Conservation (phyloP, 208 protist genomes). For the Herpetomonas muscarum region DNA sequence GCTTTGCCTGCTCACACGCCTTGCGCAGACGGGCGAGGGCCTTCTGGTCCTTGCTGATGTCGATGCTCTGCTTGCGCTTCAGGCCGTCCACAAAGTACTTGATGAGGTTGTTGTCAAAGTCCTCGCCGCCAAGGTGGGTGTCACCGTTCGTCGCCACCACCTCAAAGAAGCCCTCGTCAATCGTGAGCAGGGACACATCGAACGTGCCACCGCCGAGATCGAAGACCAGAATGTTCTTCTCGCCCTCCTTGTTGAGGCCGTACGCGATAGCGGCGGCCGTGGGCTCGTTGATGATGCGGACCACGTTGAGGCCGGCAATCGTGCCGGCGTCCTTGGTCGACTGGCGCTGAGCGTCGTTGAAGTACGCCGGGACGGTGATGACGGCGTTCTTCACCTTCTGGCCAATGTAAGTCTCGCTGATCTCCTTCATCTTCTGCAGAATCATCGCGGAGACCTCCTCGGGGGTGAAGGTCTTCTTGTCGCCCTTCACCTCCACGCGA, state of each 20-base stretch:
- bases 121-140: slow-evolving; percentile 98
- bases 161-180: slow-evolving; percentile 98
- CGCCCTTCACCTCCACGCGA: slow-evolving; percentile 64
- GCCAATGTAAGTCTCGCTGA: slow-evolving; percentile 95
- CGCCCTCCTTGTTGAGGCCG: slow-evolving; percentile 90
- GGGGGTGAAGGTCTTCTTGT: slow-evolving; percentile 92
- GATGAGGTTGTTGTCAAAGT: slow-evolving; percentile 91
- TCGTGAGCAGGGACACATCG: slow-evolving; percentile 97
- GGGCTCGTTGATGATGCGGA: slow-evolving; percentile 98
- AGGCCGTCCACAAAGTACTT: slow-evolving; percentile 39
- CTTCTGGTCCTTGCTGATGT: slow-evolving; percentile 53
- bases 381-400: slow-evolving; percentile 92
- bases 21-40: slow-evolving; percentile 58
- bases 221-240: slow-evolving; percentile 93
- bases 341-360: slow-evolving; percentile 97
- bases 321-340: slow-evolving; percentile 98
- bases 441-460: slow-evolving; percentile 97
- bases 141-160: slow-evolving; percentile 98
- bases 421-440: slow-evolving; percentile 97
- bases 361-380: slow-evolving; percentile 97
- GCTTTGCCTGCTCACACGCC: slow-evolving; percentile 60
- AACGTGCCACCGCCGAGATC: slow-evolving; percentile 97
- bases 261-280: slow-evolving; percentile 97
- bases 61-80: slow-evolving; percentile 44
- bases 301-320: slow-evolving; percentile 95